Evolutionary conservation across 768 basidiomycete species (phyloP), one percentile per base, ranked within the genome.

Genomic region (Termitomyces sp.): DNA sequence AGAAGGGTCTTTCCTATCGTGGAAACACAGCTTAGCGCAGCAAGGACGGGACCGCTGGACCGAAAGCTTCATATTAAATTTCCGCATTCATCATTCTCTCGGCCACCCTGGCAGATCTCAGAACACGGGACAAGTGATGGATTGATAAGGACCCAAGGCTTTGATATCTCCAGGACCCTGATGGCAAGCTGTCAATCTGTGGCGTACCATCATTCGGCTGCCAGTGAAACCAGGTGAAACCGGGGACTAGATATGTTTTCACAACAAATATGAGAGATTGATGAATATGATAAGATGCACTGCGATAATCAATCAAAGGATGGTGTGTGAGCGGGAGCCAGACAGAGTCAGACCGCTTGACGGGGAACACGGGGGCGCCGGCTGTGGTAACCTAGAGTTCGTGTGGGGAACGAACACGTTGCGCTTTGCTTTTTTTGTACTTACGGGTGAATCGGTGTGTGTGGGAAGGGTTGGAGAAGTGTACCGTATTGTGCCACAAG

Each of bases 1-100:
- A 22, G 13, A 12, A 32, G 42, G 55, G 16, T 20, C 12, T 52
- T 61, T 56, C 60, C 60, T 61, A 55, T 61, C 48, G 9, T 38
- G 50, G n/a, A 28, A 39, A 24, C 44, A 28, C 24, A 45, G 55
- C 54, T 20, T n/a, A 4, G 7, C 28, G 40, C 28, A 44, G 55
- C 28, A 33, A n/a, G 38, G 1, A 24, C 18, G 8, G 18, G 18
- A 49, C 24, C 24, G 7, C 48, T 33, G 16, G 13, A 8, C 49
- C 49, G 49, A 22, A 50, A n/a, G 55, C 39, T 55, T 33, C 32
- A 16, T 50, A 2, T 49, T 7, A 7, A 5, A 16, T 7, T 49
- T 55, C 42, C 55, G 8, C 28, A n/a, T 55, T 55, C 40, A 55
- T 42, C 42, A 16, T 32, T 22, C 24, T 28, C 13, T 16, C 49